Percentiles rank a stretch among this genome's conserved stretches.
Evolutionary conservation across 2,329 filamentous ascomycete species (phyloP).

Genomic region (Penicillium sp.): DNA sequence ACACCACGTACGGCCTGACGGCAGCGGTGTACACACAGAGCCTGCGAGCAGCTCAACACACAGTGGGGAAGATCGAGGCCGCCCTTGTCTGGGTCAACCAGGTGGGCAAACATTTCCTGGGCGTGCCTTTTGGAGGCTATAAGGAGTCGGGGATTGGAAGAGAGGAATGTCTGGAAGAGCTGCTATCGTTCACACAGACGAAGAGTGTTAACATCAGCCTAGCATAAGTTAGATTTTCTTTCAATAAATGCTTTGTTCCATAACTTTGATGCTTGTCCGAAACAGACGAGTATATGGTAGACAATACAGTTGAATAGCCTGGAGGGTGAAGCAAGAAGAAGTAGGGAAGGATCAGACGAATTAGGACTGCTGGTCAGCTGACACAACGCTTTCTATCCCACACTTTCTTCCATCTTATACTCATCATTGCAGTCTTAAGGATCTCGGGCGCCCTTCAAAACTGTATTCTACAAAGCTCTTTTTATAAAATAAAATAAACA

Average conservation of each 20-base stretch:
- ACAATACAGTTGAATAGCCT: too few species aligned
- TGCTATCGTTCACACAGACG: neutral
- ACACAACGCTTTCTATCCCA: too few species aligned
- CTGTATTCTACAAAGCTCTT: too few species aligned
- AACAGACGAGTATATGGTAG: too few species aligned
- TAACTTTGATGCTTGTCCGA: neutral
- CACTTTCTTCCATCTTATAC: too few species aligned
- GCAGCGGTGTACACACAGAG: slow-evolving; percentile 26
- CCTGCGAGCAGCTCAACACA: neutral
- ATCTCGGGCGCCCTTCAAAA: too few species aligned
- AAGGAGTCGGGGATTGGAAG: neutral
- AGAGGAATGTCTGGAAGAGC: neutral
- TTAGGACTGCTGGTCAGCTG: too few species aligned
- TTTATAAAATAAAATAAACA: too few species aligned
- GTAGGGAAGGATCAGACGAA: too few species aligned
- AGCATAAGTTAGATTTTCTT: neutral
- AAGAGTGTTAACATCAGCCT: neutral
- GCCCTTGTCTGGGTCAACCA: neutral
- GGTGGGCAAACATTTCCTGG: neutral
- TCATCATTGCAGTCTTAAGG: too few species aligned
- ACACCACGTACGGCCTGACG: slow-evolving; percentile 30
- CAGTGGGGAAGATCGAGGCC: neutral
- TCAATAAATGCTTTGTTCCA: neutral
- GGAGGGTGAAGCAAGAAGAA: too few species aligned
- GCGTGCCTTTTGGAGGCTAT: neutral